Evolutionary conservation across 345 rosid genomes (phyloP).

Genomic region (Salix viminalis): DNA sequence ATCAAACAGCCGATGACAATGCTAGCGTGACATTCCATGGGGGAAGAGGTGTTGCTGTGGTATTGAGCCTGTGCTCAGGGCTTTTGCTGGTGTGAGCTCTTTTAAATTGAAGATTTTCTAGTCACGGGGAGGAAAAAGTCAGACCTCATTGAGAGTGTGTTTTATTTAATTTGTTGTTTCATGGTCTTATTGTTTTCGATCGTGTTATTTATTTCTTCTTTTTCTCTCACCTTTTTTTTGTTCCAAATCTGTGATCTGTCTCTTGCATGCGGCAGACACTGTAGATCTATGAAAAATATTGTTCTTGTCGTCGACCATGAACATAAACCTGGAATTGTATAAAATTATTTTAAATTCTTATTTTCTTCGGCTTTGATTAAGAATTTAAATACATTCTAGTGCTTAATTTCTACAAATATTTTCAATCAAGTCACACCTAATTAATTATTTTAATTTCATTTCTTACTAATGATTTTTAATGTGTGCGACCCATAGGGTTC

Average conservation of each 20-base stretch:
- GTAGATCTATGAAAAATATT: slow-evolving; percentile 7
- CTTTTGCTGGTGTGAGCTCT: slow-evolving; percentile 30
- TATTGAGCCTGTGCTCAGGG: slow-evolving; percentile 42
- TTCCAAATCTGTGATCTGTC: slow-evolving; percentile 11
- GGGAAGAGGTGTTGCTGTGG: slow-evolving; percentile 33
- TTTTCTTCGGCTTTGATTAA: no score
- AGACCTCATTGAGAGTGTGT: slow-evolving; percentile 10
- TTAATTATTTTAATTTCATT: no score
- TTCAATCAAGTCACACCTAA: no score
- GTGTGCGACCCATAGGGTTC: no score
- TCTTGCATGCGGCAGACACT: slow-evolving; percentile 3
- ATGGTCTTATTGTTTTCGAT: background rate
- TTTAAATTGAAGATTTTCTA: background rate
- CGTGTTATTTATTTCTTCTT: background rate
- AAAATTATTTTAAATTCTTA: no score
- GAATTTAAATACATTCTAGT: no score
- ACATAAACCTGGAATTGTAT: no score
- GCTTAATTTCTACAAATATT: no score
- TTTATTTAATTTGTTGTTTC: slow-evolving; percentile 4
- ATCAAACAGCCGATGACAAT: slow-evolving; percentile 51
- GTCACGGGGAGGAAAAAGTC: slow-evolving; percentile 28
- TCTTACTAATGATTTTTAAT: no score
- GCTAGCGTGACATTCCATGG: slow-evolving; percentile 36
- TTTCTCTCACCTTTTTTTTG: background rate
- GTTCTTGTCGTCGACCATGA: background rate